These are phyloP conservation scores for Podospora sp. DNA, from an alignment of 495 filamentous ascomycete species.

Conservation along the genomic window DNA sequence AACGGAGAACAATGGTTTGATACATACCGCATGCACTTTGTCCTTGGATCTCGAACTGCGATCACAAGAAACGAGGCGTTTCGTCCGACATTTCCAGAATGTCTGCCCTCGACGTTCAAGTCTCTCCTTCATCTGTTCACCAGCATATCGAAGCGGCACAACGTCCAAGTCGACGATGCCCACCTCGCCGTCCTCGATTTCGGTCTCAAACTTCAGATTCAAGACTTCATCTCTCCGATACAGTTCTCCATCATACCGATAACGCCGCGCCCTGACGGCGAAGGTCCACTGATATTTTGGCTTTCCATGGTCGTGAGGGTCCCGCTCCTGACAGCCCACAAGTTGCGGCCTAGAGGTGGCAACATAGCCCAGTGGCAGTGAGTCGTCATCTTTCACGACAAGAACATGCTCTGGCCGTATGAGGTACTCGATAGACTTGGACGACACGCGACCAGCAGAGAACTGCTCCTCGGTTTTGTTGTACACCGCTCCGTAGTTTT, in stretches of 20 bases:
- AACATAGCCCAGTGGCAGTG: not conserved
- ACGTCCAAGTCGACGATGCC: not conserved
- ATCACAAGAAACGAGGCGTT: not conserved
- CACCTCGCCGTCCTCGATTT: not conserved
- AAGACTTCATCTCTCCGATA: not conserved
- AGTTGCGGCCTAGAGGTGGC: not conserved
- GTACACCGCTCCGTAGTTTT: not conserved
- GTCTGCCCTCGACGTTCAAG: not conserved
- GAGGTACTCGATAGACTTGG: not conserved
- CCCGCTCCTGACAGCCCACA: not conserved
- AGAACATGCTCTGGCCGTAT: not conserved
- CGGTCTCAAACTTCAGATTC: not conserved
- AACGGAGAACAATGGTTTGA: not conserved
- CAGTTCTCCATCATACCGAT: not conserved
- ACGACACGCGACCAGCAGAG: not conserved
- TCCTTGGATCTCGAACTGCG: not conserved
- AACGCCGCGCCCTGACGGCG: not conserved
- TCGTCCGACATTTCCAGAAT: not conserved
- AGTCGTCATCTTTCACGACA: not conserved
- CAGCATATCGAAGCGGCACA: not conserved
- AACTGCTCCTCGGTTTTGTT: not conserved
- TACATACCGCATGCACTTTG: not conserved
- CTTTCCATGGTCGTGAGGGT: not conserved
- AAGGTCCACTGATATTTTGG: not conserved
- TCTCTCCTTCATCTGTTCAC: not conserved